Conservation (phyloP, 2,329 filamentous ascomycete genomes). For the Chaetomium olivaceum region DNA sequence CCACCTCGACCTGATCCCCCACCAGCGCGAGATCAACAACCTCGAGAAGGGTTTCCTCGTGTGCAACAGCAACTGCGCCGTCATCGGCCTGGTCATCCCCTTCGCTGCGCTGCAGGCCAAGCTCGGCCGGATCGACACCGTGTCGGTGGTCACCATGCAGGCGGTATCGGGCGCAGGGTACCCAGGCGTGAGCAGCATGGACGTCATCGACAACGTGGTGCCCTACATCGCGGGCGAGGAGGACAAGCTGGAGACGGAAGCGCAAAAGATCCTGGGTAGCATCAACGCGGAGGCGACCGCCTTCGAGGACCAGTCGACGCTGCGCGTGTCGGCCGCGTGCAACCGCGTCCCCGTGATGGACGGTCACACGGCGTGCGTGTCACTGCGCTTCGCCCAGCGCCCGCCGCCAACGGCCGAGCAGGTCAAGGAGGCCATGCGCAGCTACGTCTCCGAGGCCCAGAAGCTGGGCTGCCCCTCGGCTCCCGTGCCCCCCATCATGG, state of each 20-base stretch:
- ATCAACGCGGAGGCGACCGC: slow-evolving; percentile 71
- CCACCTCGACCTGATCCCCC: slow-evolving; percentile 85
- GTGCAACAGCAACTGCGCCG: slow-evolving; percentile 97
- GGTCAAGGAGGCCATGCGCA: slow-evolving; percentile 75
- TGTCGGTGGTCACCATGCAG: slow-evolving; percentile 87
- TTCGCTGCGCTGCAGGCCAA: slow-evolving; percentile 84
- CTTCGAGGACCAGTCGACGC: slow-evolving; percentile 71
- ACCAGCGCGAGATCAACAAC: slow-evolving; percentile 73
- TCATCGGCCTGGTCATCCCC: slow-evolving; percentile 93
- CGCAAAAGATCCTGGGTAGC: slow-evolving; percentile 85
- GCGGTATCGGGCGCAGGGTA: slow-evolving; percentile 92
- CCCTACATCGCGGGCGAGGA: slow-evolving; percentile 93
- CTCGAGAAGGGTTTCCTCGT: slow-evolving; percentile 87
- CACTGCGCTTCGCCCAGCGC: slow-evolving; percentile 74
- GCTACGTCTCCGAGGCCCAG: slow-evolving; percentile 81
- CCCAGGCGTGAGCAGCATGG: slow-evolving; percentile 88
- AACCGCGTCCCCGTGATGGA: slow-evolving; percentile 94
- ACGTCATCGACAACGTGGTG: slow-evolving; percentile 93
- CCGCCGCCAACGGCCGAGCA: slow-evolving; percentile 73
- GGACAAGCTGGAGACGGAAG: slow-evolving; percentile 93
- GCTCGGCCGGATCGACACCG: slow-evolving; percentile 78
- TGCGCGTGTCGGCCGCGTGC: slow-evolving; percentile 83
- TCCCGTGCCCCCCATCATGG: slow-evolving; percentile 75
- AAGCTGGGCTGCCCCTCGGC: slow-evolving; percentile 84
- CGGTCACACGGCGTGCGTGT: slow-evolving; percentile 94